These are phyloP conservation scores for Anthostomella pinea DNA, from an alignment of 2,329 filamentous ascomycete genomes.

Conservation along the genomic window DNA sequence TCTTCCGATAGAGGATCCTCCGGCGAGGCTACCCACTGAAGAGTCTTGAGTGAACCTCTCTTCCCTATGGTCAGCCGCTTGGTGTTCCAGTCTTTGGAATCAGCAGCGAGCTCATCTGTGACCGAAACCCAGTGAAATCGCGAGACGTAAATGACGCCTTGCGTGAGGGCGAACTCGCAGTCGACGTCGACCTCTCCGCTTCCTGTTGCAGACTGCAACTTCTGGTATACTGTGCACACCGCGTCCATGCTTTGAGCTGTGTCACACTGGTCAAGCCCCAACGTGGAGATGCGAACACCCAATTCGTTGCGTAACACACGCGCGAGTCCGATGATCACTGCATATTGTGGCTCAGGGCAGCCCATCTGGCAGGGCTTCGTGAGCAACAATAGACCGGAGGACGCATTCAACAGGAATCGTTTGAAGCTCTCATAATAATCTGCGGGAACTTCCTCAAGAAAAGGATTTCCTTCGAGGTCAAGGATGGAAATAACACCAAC, in stretches of 20 bases:
- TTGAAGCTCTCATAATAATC: constrained; percentile 5
- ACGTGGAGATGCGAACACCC: constrained; percentile 3
- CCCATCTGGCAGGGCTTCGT: constrained; percentile 10
- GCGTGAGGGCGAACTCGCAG: constrained; percentile 5
- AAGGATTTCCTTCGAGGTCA: constrained; percentile 8
- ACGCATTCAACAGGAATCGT: constrained; percentile 2
- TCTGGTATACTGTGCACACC: constrained; percentile 7
- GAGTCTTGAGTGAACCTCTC: constrained; percentile 6
- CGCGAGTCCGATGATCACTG: constrained; percentile 9
- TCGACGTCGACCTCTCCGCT: constrained; percentile 9
- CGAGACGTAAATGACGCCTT: constrained; percentile 6
- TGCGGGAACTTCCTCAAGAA: constrained; percentile 8
- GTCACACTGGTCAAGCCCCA: constrained; percentile 10
- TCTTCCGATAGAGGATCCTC: constrained; percentile 1
- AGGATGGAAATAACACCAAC: constrained; percentile 10
- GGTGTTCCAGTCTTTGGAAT: background rate
- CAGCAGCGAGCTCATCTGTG: too few relatives aligned
- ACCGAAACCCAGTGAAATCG: constrained; percentile 13
- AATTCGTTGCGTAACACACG: constrained; percentile 12
- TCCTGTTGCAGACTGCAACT: constrained; percentile 6
- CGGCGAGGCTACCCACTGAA: constrained; percentile 8
- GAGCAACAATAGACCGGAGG: constrained; percentile 10
- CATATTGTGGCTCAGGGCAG: constrained; percentile 10
- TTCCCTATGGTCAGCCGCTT: constrained; percentile 7
- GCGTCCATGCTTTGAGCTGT: constrained; percentile 1